Conservation (phyloP, 345 rosid genomes). For the Euphorbia pulcherrima region DNA sequence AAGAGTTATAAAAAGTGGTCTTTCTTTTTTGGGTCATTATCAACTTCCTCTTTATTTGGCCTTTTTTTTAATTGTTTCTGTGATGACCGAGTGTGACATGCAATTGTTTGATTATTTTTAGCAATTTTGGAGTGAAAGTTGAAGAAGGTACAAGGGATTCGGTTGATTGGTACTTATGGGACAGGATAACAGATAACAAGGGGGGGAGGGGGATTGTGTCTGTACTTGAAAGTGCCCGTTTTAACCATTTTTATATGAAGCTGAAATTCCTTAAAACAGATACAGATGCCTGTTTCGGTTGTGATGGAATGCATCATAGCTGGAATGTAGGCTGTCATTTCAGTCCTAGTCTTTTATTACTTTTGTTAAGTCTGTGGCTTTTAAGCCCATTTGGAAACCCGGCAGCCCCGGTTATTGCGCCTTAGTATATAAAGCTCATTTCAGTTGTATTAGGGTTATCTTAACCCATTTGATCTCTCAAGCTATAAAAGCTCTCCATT, state of each 20-base stretch:
- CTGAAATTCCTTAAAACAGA: neutral
- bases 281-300: neutral
- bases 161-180: neutral
- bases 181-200: neutral
- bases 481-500: too few relatives aligned
- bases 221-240: neutral
- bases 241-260: neutral
- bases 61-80: neutral
- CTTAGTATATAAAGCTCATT: too few relatives aligned
- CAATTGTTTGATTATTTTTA: neutral
- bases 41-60: neutral
- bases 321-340: neutral
- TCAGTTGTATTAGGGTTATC: too few relatives aligned
- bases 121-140: neutral
- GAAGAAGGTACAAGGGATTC: neutral
- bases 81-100: neutral
- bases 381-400: too few relatives aligned
- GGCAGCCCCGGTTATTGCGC: too few relatives aligned
- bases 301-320: neutral
- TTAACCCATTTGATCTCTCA: too few relatives aligned
- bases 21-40: conserved; percentile 6
- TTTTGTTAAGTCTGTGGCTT: too few relatives aligned
- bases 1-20: conserved; percentile 19
- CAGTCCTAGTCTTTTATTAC: neutral
- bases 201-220: neutral